Evolutionary conservation across 116 monocot genomes (phyloP), one percentile per base, ranked within the genome.

Genomic region (Zostera marina): DNA sequence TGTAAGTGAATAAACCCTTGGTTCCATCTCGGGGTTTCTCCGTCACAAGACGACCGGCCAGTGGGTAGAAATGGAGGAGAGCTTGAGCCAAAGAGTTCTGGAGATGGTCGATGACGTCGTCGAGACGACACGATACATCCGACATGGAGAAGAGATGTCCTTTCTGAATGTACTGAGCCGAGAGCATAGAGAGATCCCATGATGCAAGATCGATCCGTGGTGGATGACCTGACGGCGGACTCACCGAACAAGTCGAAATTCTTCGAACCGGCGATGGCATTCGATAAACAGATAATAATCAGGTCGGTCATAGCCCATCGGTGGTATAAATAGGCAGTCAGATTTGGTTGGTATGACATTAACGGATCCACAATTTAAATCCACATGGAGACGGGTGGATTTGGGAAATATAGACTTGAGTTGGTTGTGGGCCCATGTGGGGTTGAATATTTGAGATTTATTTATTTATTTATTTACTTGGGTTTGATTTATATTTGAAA

Each of bases 131-230:
- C 13, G 51, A 11, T 14, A 45, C 0, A 8, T 21, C 1, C 22
- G 63, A 56, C 2, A 60, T 23, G 45, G 64, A 14, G 64, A 74
- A 74, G 54, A 79, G 71, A n/a, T 60, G 63, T 63, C 79, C 79
- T 40, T 79, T 79, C 54, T 79, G 71, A 64, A 79, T 74, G 70
- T 79, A 74, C 10, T 71, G 49, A 8, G 45, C 14, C 15, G 74
- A 64, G 49, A 79, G 51, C 64, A 79, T 52, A 26, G 43, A 3
- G 44, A 74, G 61, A n/a, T 79, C 79, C 79, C 74, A 74, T 1
- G 64, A 32, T 0, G 71, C 46, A 7, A 79, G 59, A 21, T 74
- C 67, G 60, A 21, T 32, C 26, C 60, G 60, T 5, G 47, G 15
- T 2, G 65, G 65, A 17, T 45, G 9, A 0, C 3, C 5, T 2